Evolutionary conservation across 768 basidiomycete genomes (phyloP).

Genomic region (Phanerodontia chrysosporium): DNA sequence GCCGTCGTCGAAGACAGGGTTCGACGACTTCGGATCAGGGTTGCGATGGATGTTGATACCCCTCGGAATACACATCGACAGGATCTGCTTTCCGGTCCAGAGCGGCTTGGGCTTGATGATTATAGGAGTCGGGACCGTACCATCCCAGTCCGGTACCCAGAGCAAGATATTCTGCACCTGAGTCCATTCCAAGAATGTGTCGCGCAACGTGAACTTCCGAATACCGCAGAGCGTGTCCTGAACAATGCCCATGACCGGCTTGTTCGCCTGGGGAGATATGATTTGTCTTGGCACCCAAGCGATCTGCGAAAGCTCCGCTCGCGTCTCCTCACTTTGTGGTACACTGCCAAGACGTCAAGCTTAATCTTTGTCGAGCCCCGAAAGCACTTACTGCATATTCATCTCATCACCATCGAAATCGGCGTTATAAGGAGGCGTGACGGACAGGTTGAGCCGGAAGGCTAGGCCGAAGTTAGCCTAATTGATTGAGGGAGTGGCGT

Average conservation of each 20-base stretch:
- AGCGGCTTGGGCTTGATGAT: constrained; percentile 95
- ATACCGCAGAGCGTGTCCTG: constrained; percentile 98
- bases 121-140: constrained; percentile 84
- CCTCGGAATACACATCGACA: constrained; percentile 87
- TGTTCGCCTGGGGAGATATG: constrained; percentile 98
- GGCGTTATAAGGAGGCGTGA: constrained; percentile 98
- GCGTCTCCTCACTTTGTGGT: constrained; percentile 96
- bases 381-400: constrained; percentile 92
- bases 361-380: neutral
- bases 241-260: constrained; percentile 99
- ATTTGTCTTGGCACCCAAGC: constrained; percentile 99
- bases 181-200: constrained; percentile 93
- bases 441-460: constrained; percentile 96
- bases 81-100: constrained; percentile 97
- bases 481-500: neutral
- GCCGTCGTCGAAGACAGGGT: constrained; percentile 88
- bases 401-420: constrained; percentile 99
- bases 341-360: constrained; percentile 48
- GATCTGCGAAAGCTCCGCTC: constrained; percentile 96
- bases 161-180: constrained; percentile 96
- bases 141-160: constrained; percentile 99
- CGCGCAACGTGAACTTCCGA: constrained; percentile 94
- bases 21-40: constrained; percentile 72
- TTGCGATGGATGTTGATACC: constrained; percentile 91
- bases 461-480: constrained; percentile 43